Evolutionary conservation across 371 early-diverging fungal species (phyloP).

Genomic region (Mucor racemosus): DNA sequence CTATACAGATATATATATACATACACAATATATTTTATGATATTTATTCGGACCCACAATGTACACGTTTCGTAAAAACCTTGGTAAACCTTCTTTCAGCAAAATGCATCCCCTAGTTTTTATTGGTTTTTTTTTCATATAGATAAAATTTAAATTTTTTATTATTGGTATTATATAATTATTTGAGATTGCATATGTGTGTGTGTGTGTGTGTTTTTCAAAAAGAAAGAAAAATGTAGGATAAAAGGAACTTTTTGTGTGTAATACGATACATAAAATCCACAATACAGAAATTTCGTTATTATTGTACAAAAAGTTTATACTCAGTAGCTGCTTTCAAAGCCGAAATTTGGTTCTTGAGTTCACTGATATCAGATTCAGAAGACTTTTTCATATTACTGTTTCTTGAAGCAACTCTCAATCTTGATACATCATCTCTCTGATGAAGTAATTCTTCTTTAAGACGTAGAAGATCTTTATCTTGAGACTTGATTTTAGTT

Average conservation of each 20-base stretch:
- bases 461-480: conserved; percentile 63
- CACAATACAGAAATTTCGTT: not conserved
- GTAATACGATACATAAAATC: not conserved
- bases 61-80: not conserved
- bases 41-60: not conserved
- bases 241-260: not conserved
- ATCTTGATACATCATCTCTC: conserved; percentile 74
- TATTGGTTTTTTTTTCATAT: not conserved
- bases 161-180: no score
- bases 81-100: no score
- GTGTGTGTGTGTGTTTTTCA: not conserved
- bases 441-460: conserved; percentile 65
- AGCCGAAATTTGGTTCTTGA: conserved; percentile 57
- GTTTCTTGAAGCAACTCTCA: conserved; percentile 50
- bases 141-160: no score
- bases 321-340: conserved; percentile 46
- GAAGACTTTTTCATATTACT: conserved; percentile 27
- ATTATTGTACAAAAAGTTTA: conserved; percentile 34
- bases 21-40: not conserved
- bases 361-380: conserved; percentile 46
- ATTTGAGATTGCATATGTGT: no score
- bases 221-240: not conserved
- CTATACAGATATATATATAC: not conserved
- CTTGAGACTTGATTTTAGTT: conserved; percentile 64
- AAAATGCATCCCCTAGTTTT: not conserved